Conservation (phyloP, 208 protist genomes). For the Acanthamoeba sp. region DNA sequence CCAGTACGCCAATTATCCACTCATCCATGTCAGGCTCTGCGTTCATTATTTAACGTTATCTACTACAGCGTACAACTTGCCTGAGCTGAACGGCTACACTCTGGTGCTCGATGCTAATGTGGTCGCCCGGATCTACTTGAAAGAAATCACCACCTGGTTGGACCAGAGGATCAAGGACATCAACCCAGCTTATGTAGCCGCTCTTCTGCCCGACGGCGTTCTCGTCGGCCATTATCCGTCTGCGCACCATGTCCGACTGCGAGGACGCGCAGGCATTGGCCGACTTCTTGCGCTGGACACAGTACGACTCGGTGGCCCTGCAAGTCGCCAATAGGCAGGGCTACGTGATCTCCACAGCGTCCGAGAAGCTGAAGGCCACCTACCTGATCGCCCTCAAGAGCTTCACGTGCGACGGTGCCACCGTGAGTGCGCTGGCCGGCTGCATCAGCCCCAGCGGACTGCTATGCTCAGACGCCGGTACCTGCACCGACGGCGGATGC, state of each 20-base stretch:
- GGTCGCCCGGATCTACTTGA: not conserved
- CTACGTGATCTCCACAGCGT: not conserved
- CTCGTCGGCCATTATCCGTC: not conserved
- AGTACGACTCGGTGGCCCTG: not conserved
- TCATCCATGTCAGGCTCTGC: too few species aligned
- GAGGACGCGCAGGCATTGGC: not conserved
- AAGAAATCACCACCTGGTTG: not conserved
- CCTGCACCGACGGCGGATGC: not conserved
- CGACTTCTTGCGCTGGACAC: not conserved
- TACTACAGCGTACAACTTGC: constrained; percentile 8
- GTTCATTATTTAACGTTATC: not conserved
- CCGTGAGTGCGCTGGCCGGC: constrained; percentile 1
- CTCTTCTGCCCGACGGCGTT: not conserved
- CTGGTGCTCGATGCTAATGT: not conserved
- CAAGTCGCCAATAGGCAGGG: constrained; percentile 1
- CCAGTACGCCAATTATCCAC: not conserved
- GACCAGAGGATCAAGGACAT: constrained; percentile 17
- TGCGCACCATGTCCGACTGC: not conserved
- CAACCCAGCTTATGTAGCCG: not conserved
- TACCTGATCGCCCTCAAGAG: not conserved
- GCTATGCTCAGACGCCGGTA: constrained; percentile 15
- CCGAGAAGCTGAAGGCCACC: not conserved
- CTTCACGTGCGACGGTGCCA: not conserved
- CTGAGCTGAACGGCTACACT: not conserved
- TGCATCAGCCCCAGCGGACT: not conserved